Conservation (phyloP, 208 protist genomes). For the Acanthamoeba lenticulata region DNA sequence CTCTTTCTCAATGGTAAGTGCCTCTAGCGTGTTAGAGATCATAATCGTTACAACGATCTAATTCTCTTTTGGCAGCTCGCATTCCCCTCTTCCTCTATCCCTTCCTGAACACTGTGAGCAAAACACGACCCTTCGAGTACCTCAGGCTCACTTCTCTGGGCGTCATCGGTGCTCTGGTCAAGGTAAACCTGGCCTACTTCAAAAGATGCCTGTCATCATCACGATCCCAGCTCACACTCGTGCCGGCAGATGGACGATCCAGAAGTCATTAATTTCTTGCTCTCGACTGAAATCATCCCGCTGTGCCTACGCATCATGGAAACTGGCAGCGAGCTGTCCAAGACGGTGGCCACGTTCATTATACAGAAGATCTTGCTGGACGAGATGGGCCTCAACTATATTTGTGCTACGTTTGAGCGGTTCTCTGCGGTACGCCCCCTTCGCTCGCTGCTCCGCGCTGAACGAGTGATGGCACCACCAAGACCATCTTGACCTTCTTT, state of each 20-base stretch:
- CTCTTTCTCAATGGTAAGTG: constrained; percentile 96
- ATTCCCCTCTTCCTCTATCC: constrained; percentile 99
- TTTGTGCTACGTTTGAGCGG: constrained; percentile 95
- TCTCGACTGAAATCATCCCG: constrained; percentile 99
- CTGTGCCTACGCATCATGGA: constrained; percentile 99
- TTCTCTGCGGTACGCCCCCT: constrained; percentile 72
- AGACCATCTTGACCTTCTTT: too few relatives aligned
- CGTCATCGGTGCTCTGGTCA: constrained; percentile 98
- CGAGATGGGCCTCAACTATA: constrained; percentile 97
- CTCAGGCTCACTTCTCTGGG: constrained; percentile 97
- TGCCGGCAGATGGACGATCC: constrained; percentile 85
- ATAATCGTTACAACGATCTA: background rate
- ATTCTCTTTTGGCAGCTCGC: constrained; percentile 88
- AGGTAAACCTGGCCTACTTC: constrained; percentile 87
- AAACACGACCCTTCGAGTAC: constrained; percentile 95
- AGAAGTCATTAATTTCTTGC: constrained; percentile 97
- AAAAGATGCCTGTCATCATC: too few relatives aligned
- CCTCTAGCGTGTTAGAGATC: too few relatives aligned
- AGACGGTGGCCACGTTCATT: constrained; percentile 99
- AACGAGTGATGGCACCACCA: too few relatives aligned
- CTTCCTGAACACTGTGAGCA: constrained; percentile 96
- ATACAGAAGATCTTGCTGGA: constrained; percentile 99
- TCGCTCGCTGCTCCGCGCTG: too few relatives aligned
- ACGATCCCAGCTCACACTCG: too few relatives aligned
- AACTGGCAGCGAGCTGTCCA: constrained; percentile 95